phyloP scores from a whole-genome alignment of 2,329 filamentous ascomycete species.

The Plenodomus tracheiphilus region DNA sequence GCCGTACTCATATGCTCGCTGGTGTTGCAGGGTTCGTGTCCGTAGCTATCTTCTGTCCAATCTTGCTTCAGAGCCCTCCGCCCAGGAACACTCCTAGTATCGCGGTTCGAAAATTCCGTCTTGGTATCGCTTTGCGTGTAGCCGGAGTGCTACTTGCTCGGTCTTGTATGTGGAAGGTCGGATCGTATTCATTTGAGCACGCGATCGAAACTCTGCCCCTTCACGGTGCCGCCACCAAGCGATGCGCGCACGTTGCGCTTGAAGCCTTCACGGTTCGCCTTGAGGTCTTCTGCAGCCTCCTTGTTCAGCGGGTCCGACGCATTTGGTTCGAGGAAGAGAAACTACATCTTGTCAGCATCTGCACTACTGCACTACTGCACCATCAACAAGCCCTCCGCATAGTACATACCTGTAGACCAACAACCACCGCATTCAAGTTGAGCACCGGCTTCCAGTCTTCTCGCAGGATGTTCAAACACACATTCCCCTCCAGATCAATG shows the following conservation, averaged over 20 bases:
- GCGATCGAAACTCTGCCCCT: slow-evolving; percentile 73
- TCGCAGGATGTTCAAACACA: slow-evolving; percentile 93
- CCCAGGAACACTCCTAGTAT: neutral
- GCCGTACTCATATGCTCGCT: slow-evolving; percentile 33
- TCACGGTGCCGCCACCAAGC: slow-evolving; percentile 80
- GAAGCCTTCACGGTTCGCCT: slow-evolving; percentile 82
- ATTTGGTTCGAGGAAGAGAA: slow-evolving; percentile 96
- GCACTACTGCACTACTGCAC: too few relatives aligned
- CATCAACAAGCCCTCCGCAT: neutral
- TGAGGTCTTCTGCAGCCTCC: slow-evolving; percentile 91
- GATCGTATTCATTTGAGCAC: slow-evolving; percentile 65
- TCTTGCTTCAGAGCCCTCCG: neutral
- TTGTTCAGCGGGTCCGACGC: slow-evolving; percentile 98
- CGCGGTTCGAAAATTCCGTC: neutral
- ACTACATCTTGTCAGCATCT: slow-evolving; percentile 56
- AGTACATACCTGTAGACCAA: slow-evolving; percentile 76
- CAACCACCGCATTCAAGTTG: slow-evolving; percentile 94
- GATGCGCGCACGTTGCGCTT: slow-evolving; percentile 84
- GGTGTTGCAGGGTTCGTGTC: slow-evolving; percentile 5
- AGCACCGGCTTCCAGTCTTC: slow-evolving; percentile 99
- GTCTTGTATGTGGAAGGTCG: neutral
- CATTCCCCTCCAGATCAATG: slow-evolving; percentile 96
- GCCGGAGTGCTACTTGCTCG: neutral
- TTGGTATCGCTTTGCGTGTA: neutral
- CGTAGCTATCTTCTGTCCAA: neutral